Conservation (phyloP, 805 yeast genomes). For the Teunomyces stri region DNA sequence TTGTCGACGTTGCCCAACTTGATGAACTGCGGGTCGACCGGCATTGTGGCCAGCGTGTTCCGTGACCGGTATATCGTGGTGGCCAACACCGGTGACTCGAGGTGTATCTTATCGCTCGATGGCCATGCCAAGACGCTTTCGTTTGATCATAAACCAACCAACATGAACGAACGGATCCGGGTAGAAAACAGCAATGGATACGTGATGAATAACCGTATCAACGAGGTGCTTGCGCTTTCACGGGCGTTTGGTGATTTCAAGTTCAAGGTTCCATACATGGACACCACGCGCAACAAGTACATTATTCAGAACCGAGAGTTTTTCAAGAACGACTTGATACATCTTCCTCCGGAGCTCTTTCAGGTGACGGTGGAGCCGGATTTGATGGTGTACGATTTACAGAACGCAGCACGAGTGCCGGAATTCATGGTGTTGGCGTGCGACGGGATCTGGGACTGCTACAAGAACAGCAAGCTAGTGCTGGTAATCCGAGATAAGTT, state of each 20-base stretch:
- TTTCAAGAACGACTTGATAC: slow-evolving; percentile 26
- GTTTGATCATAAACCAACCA: slow-evolving; percentile 44
- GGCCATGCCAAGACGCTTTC: slow-evolving; percentile 55
- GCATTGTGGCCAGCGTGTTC: slow-evolving; percentile 31
- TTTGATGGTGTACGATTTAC: slow-evolving; percentile 34
- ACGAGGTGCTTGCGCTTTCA: slow-evolving; percentile 42
- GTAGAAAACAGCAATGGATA: slow-evolving; percentile 42
- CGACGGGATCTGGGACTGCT: slow-evolving; percentile 50
- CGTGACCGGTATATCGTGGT: slow-evolving; percentile 45
- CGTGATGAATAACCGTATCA: slow-evolving; percentile 36
- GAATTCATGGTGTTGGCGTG: slow-evolving; percentile 44
- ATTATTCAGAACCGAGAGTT: slow-evolving; percentile 20
- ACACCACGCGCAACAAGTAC: slow-evolving; percentile 28
- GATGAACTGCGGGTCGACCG: slow-evolving; percentile 44
- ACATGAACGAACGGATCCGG: slow-evolving; percentile 43
- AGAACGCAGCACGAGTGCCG: slow-evolving; percentile 15
- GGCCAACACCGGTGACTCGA: slow-evolving; percentile 76
- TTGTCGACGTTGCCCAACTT: slow-evolving; percentile 23
- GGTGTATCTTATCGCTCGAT: slow-evolving; percentile 54
- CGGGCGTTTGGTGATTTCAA: slow-evolving; percentile 46
- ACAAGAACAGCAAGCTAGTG: slow-evolving; percentile 53
- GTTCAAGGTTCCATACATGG: slow-evolving; percentile 40
- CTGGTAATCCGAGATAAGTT: slow-evolving; percentile 56
- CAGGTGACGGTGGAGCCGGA: slow-evolving; percentile 47
- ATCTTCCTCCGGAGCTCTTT: slow-evolving; percentile 42